A percentile compares a stretch with the other conserved stretches of the same genome.
phyloP scores from a whole-genome alignment of 768 basidiomycete species.

The Tylopilus vinaceipallidus region DNA sequence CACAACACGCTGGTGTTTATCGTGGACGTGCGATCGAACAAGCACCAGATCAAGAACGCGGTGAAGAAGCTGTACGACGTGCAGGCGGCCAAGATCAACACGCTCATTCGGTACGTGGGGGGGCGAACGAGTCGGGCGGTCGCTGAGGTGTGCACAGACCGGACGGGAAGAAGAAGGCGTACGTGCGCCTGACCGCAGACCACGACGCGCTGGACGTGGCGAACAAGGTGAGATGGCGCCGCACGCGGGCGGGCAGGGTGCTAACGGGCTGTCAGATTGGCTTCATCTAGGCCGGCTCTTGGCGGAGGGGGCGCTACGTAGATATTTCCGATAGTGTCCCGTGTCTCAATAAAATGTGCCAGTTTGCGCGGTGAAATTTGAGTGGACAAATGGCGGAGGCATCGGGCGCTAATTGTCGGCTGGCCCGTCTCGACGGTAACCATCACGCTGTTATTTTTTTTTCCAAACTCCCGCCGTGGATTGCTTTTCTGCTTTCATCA shows the following conservation, averaged over 20 bases:
- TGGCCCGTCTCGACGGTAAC: no score
- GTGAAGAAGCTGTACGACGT: constrained; percentile 99
- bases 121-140: neutral
- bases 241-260: neutral
- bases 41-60: constrained; percentile 98
- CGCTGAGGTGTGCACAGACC: constrained; percentile 50
- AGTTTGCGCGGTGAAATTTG: neutral
- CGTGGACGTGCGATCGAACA: constrained; percentile 93
- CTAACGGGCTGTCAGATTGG: constrained; percentile 61
- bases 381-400: no score
- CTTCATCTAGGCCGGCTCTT: constrained; percentile 66
- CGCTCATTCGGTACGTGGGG: constrained; percentile 82
- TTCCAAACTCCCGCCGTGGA: no score
- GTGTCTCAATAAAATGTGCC: constrained; percentile 11
- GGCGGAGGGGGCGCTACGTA: neutral
- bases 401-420: no score
- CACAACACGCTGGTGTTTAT: constrained; percentile 99
- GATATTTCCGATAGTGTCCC: constrained; percentile 6
- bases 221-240: constrained; percentile 70
- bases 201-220: constrained; percentile 96
- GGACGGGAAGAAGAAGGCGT: constrained; percentile 99
- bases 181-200: constrained; percentile 92
- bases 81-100: constrained; percentile 94
- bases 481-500: no score
- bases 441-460: no score